Base-by-base conservation (phyloP, 2,329 filamentous ascomycete genomes). In the Fusarium kyushuense region DNA sequence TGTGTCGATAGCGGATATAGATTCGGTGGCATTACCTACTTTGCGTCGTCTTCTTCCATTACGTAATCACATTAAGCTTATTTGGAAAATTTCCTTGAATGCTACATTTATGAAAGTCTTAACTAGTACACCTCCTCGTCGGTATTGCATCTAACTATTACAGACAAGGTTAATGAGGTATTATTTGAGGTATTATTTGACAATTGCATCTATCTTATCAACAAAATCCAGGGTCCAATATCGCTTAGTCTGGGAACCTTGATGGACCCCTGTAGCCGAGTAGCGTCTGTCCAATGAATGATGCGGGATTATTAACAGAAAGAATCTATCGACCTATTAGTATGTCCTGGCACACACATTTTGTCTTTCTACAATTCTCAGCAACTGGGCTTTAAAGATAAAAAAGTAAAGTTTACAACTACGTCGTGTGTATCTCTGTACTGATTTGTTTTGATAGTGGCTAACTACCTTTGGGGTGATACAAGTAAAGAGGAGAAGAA, bases 401-500 rank as follows among this genome's bases (percentile, higher is more conserved):
- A 10, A 57, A 7, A 33, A 65, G 61, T 65, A 23, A 12, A 47
- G 4, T 12, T 32, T 4, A 13, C 5, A 10, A n/a, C 9, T 43
- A 35, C 13, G 1, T 4, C 23, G 11, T 5, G 1, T 21, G 12
- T 9, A 1, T 13, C 6, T 1, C 1, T n/a, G 1, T 10, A 5
- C 52, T 58, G 33, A 63, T 35, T 3, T 17, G 4, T 4, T 4
- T 17, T 10, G 11, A 2, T 16, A 69, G 56, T 69, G 65, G 4
- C 23, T 30, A 54, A 57, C 9, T 70, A 67, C 17, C 49, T 69
- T 3, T 69, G 66, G 66, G 66, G 66, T 3, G 19, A 70, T 33
- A 69, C 66, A 3, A 64, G 62, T 9, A 54, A 42, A 19, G 66
- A 69, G 43, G 66, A 69, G 51, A 70, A n/a, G 54, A 67, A 36